Evolutionary conservation across 768 basidiomycete species (phyloP).

Genomic region (Leccinum uliginosum): DNA sequence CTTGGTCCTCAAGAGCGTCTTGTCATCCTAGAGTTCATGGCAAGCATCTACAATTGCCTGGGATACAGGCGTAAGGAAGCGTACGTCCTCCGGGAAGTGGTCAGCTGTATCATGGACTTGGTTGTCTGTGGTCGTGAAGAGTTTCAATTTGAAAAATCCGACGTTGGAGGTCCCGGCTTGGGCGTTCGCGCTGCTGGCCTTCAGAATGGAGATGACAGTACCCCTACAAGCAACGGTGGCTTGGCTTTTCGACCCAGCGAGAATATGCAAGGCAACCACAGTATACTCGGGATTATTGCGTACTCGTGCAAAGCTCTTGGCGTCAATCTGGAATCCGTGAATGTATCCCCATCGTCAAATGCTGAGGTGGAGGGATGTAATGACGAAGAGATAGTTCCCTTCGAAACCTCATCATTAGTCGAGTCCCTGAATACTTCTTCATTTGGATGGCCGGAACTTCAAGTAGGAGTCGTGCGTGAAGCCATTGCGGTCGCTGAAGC

Average conservation of each 20-base stretch:
- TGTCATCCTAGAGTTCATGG: slow-evolving; percentile 61
- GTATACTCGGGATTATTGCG: slow-evolving; percentile 69
- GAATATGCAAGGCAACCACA: slow-evolving; percentile 74
- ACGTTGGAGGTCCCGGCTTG: slow-evolving; percentile 37
- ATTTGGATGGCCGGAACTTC: slow-evolving; percentile 93
- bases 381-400: slow-evolving; percentile 5
- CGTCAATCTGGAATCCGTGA: slow-evolving; percentile 72
- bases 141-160: slow-evolving; percentile 41
- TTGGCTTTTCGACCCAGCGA: slow-evolving; percentile 74
- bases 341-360: slow-evolving; percentile 35
- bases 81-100: slow-evolving; percentile 78
- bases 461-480: slow-evolving; percentile 90
- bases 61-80: slow-evolving; percentile 89
- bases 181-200: slow-evolving; percentile 45
- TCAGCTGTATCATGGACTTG: slow-evolving; percentile 80
- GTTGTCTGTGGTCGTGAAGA: slow-evolving; percentile 81
- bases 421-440: slow-evolving; percentile 42
- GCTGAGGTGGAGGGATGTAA: slow-evolving; percentile 17
- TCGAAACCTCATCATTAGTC: slow-evolving; percentile 40
- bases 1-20: slow-evolving; percentile 76
- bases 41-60: slow-evolving; percentile 72
- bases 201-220: slow-evolving; percentile 24
- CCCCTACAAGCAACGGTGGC: slow-evolving; percentile 37
- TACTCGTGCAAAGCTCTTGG: slow-evolving; percentile 78
- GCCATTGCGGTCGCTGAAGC: slow-evolving; percentile 89